Base-by-base conservation (phyloP, 2,329 filamentous ascomycete genomes). In the Passalora sequoiae region DNA sequence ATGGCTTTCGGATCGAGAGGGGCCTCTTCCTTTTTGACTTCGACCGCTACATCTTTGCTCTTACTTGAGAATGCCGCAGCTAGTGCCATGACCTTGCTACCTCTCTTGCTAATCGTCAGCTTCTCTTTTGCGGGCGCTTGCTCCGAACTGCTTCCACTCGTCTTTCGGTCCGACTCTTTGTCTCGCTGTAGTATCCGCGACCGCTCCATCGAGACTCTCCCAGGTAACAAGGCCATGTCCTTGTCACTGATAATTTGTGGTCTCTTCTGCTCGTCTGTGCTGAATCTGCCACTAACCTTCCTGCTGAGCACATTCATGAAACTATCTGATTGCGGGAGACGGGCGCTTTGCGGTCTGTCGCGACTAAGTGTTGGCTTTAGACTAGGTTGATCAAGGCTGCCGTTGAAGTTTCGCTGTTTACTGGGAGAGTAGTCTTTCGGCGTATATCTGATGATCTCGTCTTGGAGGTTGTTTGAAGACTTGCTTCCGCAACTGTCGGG, bases 41-140 rank as follows among this genome's bases (percentile, higher is more conserved):
- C 67, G 31, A 41, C 38, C 40, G 10, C 38, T 37, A 66, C 60
- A 49, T 50, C 50, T 38, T 69, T 71, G 8, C 64, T 55, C 57
- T 75, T 80, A 25, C 74, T 70, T 56, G 78, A 78, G 51, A 83
- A 75, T 4, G 69, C 75, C 27, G 79, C 77, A n/a, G 83, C 78
- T 10, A 77, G 79, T 50, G 79, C 78, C 68, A 81, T 76, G 16
- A 83, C 79, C 36, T 78, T 72, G 47, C 69, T 72, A 42, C 72
- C 70, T 60, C 69, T 70, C 64, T 73, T 76, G 19, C 54, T 50
- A 6, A 65, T 50, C 24, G 50, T 62, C 25, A 64, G 46, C 33
- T 58, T 59, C 16, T 58, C 56, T 39, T 60, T 60, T 0, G 44
- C 43, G 2, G 54, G 46, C 4, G 50, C 43, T 9, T 62, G 60